A percentile compares a stretch with the other conserved stretches of the same genome.
These are phyloP conservation scores for Saccharomycopsis sp. DNA, from an alignment of 805 yeast genomes.

Conservation along the genomic window DNA sequence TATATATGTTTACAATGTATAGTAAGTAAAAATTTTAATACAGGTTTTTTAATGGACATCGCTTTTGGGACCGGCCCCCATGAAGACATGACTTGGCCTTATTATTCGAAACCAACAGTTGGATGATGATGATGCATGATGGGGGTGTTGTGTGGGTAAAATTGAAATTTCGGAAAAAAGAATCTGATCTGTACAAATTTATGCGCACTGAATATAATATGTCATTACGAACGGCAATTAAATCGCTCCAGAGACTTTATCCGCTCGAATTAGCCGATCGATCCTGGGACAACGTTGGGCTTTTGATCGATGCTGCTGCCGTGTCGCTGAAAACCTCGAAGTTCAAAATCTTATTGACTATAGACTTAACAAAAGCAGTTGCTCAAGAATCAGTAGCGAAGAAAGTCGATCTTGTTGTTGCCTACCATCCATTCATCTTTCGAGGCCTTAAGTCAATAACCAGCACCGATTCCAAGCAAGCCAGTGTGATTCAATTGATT, in stretches of 20 bases:
- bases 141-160: too few relatives aligned
- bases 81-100: too few relatives aligned
- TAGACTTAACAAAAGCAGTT: constrained; percentile 79
- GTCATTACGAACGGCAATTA: constrained; percentile 39
- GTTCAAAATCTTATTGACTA: constrained; percentile 47
- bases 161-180: too few relatives aligned
- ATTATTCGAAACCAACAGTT: too few relatives aligned
- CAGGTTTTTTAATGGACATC: too few relatives aligned
- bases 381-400: constrained; percentile 73
- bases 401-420: constrained; percentile 55
- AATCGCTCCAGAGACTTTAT: constrained; percentile 61
- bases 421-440: constrained; percentile 94
- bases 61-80: too few relatives aligned
- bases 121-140: too few relatives aligned
- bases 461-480: constrained; percentile 70
- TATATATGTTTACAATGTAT: too few relatives aligned
- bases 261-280: constrained; percentile 78
- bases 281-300: constrained; percentile 94
- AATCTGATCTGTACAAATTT: too few relatives aligned
- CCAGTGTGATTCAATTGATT: constrained; percentile 62
- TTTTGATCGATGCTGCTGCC: constrained; percentile 60
- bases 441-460: constrained; percentile 71
- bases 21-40: too few relatives aligned
- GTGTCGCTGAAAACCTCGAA: constrained; percentile 7
- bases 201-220: background rate